Evolutionary conservation across 257 asterid genomes (phyloP), one percentile per base, ranked within the genome.

Genomic region (Primulina tabacum): DNA sequence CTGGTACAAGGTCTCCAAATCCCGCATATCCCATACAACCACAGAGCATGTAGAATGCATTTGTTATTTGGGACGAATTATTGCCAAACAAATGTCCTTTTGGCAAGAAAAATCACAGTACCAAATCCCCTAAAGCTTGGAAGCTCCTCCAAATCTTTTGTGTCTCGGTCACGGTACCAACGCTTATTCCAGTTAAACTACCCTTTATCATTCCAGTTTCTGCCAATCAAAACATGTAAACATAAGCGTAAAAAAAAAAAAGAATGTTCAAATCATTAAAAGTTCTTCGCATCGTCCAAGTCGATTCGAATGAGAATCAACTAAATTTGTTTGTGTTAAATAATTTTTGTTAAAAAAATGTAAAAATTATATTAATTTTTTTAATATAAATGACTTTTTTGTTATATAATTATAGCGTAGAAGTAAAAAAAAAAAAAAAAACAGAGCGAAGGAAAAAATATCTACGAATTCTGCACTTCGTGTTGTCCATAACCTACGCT

Each of bases 61-160:
- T 84, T 0, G 89, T 84, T 4, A 64, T 12, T n/a, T 14, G 32
- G 55, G 21, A n/a, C 9, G 55, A 26, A 7, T 24, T 30, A 26
- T 28, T 29, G n/a, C 8, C 5, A 43, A 11, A 16, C 12, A 35
- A 8, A 6, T 26, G 55, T 8, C 7, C 32, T 14, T 9, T 30
- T 38, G 10, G 18, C 9, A 26, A 56, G 14, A 53, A 52, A 33
- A 12, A 29, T 14, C 21, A 50, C 8, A 50, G 57, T n/a, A n/a
- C n/a, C n/a, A n/a, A n/a, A n/a, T 79, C 83, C 37, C 89, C 86
- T 0, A 84, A 69, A 67, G 86, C 83, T 63, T 84, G 86, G 71
- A 84, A 84, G 37, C 89, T 84, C 75, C 89, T 79, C 89, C 86
- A 84, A 72, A 84, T 82, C 29, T 84, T 84, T 6, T 79, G 86